Evolutionary conservation across 73 alveolate species (phyloP).

Genomic region (Symbiodinium natans): DNA sequence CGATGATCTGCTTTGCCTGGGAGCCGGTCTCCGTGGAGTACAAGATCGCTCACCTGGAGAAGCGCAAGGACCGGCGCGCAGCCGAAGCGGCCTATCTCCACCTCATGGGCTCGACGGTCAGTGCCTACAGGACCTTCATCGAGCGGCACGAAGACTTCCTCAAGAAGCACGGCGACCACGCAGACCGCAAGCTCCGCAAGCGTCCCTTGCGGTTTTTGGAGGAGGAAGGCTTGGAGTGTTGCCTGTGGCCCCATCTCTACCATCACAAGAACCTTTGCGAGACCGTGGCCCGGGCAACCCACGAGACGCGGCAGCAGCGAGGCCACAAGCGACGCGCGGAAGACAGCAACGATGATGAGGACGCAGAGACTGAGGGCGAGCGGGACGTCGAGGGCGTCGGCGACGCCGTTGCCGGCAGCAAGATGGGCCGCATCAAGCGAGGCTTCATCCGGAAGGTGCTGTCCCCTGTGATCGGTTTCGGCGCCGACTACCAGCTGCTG

Average conservation of each 20-base stretch:
- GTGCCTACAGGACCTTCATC: not conserved
- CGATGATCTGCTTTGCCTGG: slow-evolving; percentile 45
- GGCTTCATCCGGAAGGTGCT: slow-evolving; percentile 31
- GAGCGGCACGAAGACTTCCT: slow-evolving; percentile 35
- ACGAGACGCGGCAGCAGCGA: not conserved
- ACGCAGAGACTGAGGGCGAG: not conserved
- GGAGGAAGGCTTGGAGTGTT: slow-evolving; percentile 10
- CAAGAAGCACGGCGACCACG: not conserved
- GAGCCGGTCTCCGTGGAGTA: not conserved
- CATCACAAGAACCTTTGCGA: slow-evolving; percentile 55
- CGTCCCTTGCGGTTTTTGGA: slow-evolving; percentile 51
- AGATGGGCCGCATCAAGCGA: slow-evolving; percentile 5
- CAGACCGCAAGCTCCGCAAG: not conserved
- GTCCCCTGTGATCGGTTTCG: slow-evolving; percentile 23
- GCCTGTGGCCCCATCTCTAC: slow-evolving; percentile 67
- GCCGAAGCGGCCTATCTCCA: slow-evolving; percentile 2
- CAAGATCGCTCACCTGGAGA: not conserved
- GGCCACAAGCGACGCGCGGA: not conserved
- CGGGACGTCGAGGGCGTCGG: not conserved
- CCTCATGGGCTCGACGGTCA: not conserved
- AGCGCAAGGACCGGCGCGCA: not conserved
- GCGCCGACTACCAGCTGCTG: slow-evolving; percentile 15
- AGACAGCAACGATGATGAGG: not conserved
- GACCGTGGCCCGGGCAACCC: slow-evolving; percentile 48
- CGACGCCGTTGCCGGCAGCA: not conserved